phyloP scores from a whole-genome alignment of 768 basidiomycete genomes.

The Suillus alpinus region DNA sequence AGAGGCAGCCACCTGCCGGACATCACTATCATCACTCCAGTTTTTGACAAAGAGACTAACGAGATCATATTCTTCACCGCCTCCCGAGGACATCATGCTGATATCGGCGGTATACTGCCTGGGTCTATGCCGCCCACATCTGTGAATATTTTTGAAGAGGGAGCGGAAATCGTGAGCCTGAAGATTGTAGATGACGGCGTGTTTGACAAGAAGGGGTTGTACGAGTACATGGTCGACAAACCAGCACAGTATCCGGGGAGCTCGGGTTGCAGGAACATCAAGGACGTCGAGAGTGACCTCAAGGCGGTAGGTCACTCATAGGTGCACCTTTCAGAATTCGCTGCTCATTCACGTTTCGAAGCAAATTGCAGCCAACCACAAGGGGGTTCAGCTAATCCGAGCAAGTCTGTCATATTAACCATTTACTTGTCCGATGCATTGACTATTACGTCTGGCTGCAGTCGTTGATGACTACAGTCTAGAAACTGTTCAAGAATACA shows the following conservation, averaged over 20 bases:
- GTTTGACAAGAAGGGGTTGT: slow-evolving; percentile 73
- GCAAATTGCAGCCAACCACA: slow-evolving; percentile 95
- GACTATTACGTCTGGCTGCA: slow-evolving; percentile 24
- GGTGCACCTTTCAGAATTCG: background rate
- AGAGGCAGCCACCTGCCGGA: slow-evolving; percentile 68
- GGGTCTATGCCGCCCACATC: slow-evolving; percentile 96
- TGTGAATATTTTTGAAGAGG: slow-evolving; percentile 90
- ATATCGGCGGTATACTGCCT: slow-evolving; percentile 89
- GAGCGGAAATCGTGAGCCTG: slow-evolving; percentile 87
- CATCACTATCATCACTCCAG: slow-evolving; percentile 92
- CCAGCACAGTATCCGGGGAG: slow-evolving; percentile 82
- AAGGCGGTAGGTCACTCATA: slow-evolving; percentile 64
- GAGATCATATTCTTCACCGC: slow-evolving; percentile 93
- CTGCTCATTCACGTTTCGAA: slow-evolving; percentile 22
- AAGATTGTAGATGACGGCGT: slow-evolving; percentile 84
- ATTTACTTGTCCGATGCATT: slow-evolving; percentile 6
- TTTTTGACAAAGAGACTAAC: slow-evolving; percentile 61
- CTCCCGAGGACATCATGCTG: slow-evolving; percentile 91
- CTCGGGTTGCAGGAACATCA: slow-evolving; percentile 82
- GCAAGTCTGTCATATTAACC: slow-evolving; percentile 48
- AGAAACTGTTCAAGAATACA: slow-evolving; percentile 87
- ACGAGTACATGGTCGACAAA: slow-evolving; percentile 78
- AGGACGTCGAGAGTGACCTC: slow-evolving; percentile 89
- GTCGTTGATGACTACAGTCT: slow-evolving; percentile 87
- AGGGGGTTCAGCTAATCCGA: slow-evolving; percentile 84